phyloP scores from a whole-genome alignment of 106 monocot species.

The Hemerocallis citrina region DNA sequence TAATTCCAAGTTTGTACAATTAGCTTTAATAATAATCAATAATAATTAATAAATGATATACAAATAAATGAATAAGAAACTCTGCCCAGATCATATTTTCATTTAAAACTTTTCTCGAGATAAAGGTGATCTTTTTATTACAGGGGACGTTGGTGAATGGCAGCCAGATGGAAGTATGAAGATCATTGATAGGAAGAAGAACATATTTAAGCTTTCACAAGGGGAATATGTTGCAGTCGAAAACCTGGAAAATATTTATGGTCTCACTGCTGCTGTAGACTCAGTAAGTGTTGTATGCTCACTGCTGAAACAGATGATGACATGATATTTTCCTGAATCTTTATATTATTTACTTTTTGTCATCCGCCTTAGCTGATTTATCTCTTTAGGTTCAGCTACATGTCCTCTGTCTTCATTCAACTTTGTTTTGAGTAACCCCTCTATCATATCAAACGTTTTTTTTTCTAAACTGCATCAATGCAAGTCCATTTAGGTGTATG shows the following conservation, averaged over 20 bases:
- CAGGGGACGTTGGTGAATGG: constrained; percentile 95
- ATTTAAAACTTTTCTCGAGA: background rate
- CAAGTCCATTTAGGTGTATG: too few relatives aligned
- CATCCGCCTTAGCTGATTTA: too few relatives aligned
- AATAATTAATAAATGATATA: too few relatives aligned
- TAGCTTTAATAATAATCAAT: too few relatives aligned
- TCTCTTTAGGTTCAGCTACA: too few relatives aligned
- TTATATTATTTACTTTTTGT: background rate
- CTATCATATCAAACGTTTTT: background rate
- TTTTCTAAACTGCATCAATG: background rate
- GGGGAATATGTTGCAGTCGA: constrained; percentile 98
- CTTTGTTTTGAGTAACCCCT: too few relatives aligned
- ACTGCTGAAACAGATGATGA: background rate
- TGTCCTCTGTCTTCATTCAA: too few relatives aligned
- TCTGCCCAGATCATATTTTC: too few relatives aligned
- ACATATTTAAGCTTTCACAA: constrained; percentile 97
- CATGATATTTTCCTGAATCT: background rate
- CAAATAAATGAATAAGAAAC: too few relatives aligned
- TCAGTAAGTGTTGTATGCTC: constrained; percentile 34
- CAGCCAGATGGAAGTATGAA: constrained; percentile 88
- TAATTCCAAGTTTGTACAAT: too few relatives aligned
- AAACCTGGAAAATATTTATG: constrained; percentile 86
- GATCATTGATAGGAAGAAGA: constrained; percentile 93
- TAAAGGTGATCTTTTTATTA: constrained; percentile 6
- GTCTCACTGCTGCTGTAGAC: constrained; percentile 47